Conservation (phyloP, 2,329 filamentous ascomycete species). For the Pseudocercospora ulei region DNA sequence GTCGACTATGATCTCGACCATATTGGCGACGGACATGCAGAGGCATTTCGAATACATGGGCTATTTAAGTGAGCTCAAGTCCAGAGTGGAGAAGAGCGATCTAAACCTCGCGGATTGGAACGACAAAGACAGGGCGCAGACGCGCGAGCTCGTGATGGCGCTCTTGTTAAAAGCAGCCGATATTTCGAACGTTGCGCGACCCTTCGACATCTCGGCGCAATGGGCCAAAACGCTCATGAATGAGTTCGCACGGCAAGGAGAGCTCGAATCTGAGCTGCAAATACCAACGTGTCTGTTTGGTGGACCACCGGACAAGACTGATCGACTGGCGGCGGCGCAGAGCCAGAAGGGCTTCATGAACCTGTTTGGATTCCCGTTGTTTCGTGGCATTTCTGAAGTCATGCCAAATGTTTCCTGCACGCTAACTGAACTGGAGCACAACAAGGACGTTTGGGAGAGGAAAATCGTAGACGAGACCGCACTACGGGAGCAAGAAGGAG, state of each 20-base stretch:
- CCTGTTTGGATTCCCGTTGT: conserved; percentile 84
- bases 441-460: conserved; percentile 63
- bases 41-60: conserved; percentile 96
- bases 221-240: conserved; percentile 95
- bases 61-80: conserved; percentile 68
- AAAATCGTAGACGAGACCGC: conserved; percentile 56
- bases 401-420: conserved; percentile 77
- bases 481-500: conserved; percentile 32
- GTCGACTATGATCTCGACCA: conserved; percentile 91
- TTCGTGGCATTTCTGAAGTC: conserved; percentile 76
- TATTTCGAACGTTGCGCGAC: conserved; percentile 92
- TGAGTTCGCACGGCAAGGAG: conserved; percentile 85
- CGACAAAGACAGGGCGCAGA: conserved; percentile 62
- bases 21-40: conserved; percentile 94
- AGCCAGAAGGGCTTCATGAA: conserved; percentile 96
- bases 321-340: conserved; percentile 69
- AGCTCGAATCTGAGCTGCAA: conserved; percentile 79
- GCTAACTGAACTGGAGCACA: conserved; percentile 68
- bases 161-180: conserved; percentile 95
- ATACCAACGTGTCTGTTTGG: conserved; percentile 81
- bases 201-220: conserved; percentile 67
- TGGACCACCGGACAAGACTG: conserved; percentile 67
- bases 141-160: conserved; percentile 73
- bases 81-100: conserved; percentile 60
- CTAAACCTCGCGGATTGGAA: conserved; percentile 62